phyloP scores from a whole-genome alignment of 2,329 filamentous ascomycete genomes.

The Neopestalotiopsis clavispora region DNA sequence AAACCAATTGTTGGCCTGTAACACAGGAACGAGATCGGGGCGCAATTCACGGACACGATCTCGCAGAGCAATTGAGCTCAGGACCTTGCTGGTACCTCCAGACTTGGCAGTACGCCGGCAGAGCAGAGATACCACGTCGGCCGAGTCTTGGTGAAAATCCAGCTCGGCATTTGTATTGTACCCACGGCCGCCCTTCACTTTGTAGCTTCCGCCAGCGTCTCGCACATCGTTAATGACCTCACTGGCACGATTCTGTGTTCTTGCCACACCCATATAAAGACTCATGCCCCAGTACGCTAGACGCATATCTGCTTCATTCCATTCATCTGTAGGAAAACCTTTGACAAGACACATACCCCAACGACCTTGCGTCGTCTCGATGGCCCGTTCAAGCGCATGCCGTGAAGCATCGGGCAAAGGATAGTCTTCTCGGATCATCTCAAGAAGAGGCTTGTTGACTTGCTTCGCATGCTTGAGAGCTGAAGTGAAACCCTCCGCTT shows the following conservation, averaged over 20 bases:
- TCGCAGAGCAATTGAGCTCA: constrained; percentile 21
- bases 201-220: constrained; percentile 21
- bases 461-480: constrained; percentile 17
- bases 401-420: constrained; percentile 17
- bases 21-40: constrained; percentile 21
- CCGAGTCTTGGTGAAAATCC: constrained; percentile 23
- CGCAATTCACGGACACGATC: constrained; percentile 19
- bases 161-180: constrained; percentile 24
- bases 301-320: constrained; percentile 21
- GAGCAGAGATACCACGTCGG: constrained; percentile 20
- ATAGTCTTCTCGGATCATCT: constrained; percentile 22
- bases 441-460: constrained; percentile 18
- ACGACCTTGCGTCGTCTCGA: constrained; percentile 20
- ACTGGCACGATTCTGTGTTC: constrained; percentile 21
- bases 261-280: constrained; percentile 21
- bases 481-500: constrained; percentile 16
- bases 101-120: constrained; percentile 20
- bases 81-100: constrained; percentile 20
- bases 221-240: constrained; percentile 23
- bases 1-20: constrained; percentile 20
- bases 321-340: constrained; percentile 22
- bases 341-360: constrained; percentile 24
- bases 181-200: constrained; percentile 19
- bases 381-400: constrained; percentile 16
- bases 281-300: constrained; percentile 24